Percentiles rank a stretch among this genome's conserved stretches.
These are phyloP conservation scores for Diaporthe vexans DNA, from an alignment of 2,329 filamentous ascomycete genomes.

Conservation along the genomic window DNA sequence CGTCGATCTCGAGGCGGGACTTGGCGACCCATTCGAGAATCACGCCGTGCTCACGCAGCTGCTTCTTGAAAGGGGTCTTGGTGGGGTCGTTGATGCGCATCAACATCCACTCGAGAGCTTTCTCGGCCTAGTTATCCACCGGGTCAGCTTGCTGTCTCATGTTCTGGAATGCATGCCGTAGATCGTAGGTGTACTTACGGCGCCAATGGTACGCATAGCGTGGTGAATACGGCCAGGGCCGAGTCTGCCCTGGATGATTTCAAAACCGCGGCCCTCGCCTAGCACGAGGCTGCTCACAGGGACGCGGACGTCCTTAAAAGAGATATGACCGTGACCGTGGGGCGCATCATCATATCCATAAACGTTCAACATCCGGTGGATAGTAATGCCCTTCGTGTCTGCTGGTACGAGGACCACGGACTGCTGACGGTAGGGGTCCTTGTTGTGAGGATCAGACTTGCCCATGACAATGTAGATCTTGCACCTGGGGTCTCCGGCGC, in stretches of 20 bases:
- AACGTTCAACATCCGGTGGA: constrained; percentile 92
- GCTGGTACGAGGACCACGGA: constrained; percentile 92
- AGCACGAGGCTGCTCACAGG: constrained; percentile 88
- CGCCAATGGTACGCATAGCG: constrained; percentile 94
- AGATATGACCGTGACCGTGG: constrained; percentile 95
- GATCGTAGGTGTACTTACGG: constrained; percentile 61
- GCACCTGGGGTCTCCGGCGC: constrained; percentile 93
- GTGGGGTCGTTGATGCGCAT: constrained; percentile 91
- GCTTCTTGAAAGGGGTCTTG: constrained; percentile 93
- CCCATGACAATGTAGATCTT: constrained; percentile 97
- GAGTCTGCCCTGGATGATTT: constrained; percentile 97
- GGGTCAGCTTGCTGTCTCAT: constrained; percentile 22
- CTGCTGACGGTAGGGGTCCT: constrained; percentile 88
- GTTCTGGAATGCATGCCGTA: constrained; percentile 2
- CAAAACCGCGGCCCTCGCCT: constrained; percentile 93
- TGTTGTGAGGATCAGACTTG: constrained; percentile 84
- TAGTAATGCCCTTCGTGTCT: constrained; percentile 85
- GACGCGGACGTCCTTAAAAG: constrained; percentile 90
- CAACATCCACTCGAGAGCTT: constrained; percentile 94
- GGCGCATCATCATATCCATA: constrained; percentile 99
- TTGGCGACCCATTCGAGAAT: constrained; percentile 96
- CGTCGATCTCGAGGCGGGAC: constrained; percentile 93
- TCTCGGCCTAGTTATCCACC: constrained; percentile 73
- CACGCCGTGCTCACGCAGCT: constrained; percentile 89
- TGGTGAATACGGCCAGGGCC: constrained; percentile 98